Conservation (phyloP, 1,139 yeast species). For the Blastobotrys capitulatus region DNA sequence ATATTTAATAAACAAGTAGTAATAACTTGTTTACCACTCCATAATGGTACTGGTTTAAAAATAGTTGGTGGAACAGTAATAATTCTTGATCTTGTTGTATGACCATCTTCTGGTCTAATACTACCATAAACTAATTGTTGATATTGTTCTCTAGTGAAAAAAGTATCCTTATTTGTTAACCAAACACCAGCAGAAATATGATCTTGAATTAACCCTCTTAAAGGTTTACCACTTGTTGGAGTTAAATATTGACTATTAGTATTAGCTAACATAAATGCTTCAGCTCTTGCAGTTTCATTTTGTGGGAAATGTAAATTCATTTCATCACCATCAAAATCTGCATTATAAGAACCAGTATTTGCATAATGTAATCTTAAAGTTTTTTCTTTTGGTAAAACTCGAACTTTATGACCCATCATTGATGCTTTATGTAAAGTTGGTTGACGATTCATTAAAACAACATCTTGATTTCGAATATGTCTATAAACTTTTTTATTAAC, state of each 20-base stretch:
- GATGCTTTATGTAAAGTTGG: conserved; percentile 99
- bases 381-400: conserved; percentile 96
- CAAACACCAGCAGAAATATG: conserved; percentile 99
- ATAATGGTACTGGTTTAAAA: conserved; percentile 76
- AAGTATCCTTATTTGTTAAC: conserved; percentile 88
- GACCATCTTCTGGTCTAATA: conserved; percentile 98
- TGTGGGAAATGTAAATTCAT: conserved; percentile 99
- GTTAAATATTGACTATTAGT: conserved; percentile 97
- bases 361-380: conserved; percentile 96
- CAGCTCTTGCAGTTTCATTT: conserved; percentile 95
- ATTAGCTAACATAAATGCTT: conserved; percentile 89
- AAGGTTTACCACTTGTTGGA: conserved; percentile 97
- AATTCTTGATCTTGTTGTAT: conserved; percentile 66
- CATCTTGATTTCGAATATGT: conserved; percentile 91
- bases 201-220: conserved; percentile 98
- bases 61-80: conserved; percentile 87
- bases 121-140: conserved; percentile 94
- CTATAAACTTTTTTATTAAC: conserved; percentile 89
- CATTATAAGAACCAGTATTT: conserved; percentile 97
- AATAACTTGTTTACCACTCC: conserved; percentile 99
- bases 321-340: conserved; percentile 99
- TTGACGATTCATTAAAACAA: conserved; percentile 97
- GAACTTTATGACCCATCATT: conserved; percentile 99
- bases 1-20: conserved; percentile 81
- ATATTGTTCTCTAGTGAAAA: conserved; percentile 85